Conservation (phyloP, 495 filamentous ascomycete genomes). For the Aspergillus biplanus region DNA sequence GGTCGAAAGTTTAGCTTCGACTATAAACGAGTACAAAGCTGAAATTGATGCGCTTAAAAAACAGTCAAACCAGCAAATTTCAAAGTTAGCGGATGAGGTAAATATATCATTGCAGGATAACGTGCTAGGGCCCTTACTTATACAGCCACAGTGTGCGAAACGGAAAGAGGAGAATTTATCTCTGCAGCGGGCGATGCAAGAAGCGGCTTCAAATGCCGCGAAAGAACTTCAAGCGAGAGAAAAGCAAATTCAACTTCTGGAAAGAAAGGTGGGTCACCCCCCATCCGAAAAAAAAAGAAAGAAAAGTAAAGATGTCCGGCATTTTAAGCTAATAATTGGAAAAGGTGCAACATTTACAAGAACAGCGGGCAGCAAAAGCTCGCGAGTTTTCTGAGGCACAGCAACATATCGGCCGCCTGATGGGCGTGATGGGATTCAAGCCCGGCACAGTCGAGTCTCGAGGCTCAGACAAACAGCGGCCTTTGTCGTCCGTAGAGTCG, state of each 20-base stretch:
- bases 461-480: conserved; percentile 27
- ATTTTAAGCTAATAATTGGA: neutral
- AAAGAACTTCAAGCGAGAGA: conserved; percentile 42
- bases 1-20: conserved; percentile 25
- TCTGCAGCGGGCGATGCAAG: conserved; percentile 34
- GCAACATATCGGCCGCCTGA: conserved; percentile 51
- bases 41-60: conserved; percentile 26
- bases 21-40: conserved; percentile 26
- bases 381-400: conserved; percentile 54
- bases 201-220: conserved; percentile 26
- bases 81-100: conserved; percentile 32
- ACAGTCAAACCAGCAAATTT: conserved; percentile 25
- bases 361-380: conserved; percentile 47
- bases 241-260: conserved; percentile 40
- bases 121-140: neutral
- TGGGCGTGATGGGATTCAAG: conserved; percentile 52
- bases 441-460: conserved; percentile 27
- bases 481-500: conserved; percentile 23
- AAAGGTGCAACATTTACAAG: conserved; percentile 44
- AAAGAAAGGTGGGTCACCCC: conserved; percentile 40
- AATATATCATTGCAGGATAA: neutral
- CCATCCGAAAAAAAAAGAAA: neutral
- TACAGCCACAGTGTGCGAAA: conserved; percentile 23
- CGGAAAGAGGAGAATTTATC: conserved; percentile 31
- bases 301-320: too few species aligned